Base-by-base conservation (phyloP, 2,329 filamentous ascomycete species). In the Penicillium decumbens region DNA sequence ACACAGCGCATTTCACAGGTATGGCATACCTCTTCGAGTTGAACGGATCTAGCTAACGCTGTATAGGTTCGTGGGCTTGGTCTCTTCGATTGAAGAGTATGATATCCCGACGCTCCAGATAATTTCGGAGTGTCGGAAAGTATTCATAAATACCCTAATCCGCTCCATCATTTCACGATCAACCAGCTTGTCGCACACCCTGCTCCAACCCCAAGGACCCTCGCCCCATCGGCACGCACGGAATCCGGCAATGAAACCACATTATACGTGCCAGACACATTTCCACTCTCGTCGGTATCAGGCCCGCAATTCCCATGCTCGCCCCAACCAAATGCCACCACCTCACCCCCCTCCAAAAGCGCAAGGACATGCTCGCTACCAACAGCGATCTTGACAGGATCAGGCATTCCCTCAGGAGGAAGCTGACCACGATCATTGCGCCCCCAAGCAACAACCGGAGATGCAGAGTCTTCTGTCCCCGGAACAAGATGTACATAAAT, bases 271-370 rank as follows among this genome's bases (percentile, higher is more conserved):
- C 80, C 85, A 56, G 84, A 85, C 40, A 90, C 83, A 68, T 88
- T 81, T 43, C 82, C 83, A 53, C 79, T 74, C 15, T 78, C 73
- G 53, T 83, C 81, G 10, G 73, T 75, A 37, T 79, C 75, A 30
- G 82, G 80, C 3, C 93, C 93, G 67, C 93, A 98, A 67, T 98
- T 98, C 1, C 93, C 93, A 72, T 98, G 93, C 71, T 97, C 92
- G 1, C 90, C 91, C 93, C 93, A 98, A 18, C 93, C 93, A 89
- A 92, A 97, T 1, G 88, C 81, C 42, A 95, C 72, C 1, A 95
- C 82, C 43, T 84, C 80, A 1, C 82, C 82, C 18, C 79, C 75
- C 8, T 72, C 72, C 0, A 87, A 83, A 24, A 92, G 70, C 7
- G 83, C 88, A 54, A 97, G 70, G n/a, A 81, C 83, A 69, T 98